Percentiles rank a stretch among this genome's conserved stretches.
phyloP scores from a whole-genome alignment of 345 rosid species.

The Hibiscus trionum region DNA sequence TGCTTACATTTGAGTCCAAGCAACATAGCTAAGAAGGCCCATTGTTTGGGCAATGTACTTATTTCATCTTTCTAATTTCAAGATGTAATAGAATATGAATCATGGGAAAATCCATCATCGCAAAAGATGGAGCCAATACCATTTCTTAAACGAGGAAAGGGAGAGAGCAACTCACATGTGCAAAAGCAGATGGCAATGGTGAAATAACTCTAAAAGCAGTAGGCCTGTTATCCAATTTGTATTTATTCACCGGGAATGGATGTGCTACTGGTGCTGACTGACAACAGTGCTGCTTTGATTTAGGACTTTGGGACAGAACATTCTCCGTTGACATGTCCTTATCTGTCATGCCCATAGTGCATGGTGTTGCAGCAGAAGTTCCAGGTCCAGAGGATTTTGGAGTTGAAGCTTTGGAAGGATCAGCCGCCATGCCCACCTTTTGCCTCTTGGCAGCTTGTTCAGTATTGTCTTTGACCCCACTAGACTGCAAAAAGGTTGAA shows the following conservation, averaged over 20 bases:
- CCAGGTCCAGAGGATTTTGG: constrained; percentile 30
- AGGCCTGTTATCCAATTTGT: constrained; percentile 79
- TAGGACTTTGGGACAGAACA: constrained; percentile 25
- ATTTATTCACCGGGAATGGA: constrained; percentile 43
- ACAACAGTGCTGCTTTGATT: constrained; percentile 35
- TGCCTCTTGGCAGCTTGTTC: constrained; percentile 62
- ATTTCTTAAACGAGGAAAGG: constrained; percentile 1
- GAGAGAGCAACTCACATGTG: constrained; percentile 47
- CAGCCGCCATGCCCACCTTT: constrained; percentile 39
- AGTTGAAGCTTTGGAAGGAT: constrained; percentile 25
- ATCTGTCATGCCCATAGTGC: constrained; percentile 11
- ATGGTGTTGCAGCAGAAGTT: constrained; percentile 21
- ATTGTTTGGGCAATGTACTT: not conserved
- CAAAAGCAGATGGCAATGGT: constrained; percentile 70
- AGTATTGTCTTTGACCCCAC: constrained; percentile 59
- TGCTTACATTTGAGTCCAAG: not conserved
- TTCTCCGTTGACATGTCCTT: constrained; percentile 37
- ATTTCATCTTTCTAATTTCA: not conserved
- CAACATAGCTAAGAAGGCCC: not conserved
- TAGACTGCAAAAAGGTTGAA: constrained; percentile 47
- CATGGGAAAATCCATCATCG: not conserved
- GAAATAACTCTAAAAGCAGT: constrained; percentile 60
- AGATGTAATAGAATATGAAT: not conserved
- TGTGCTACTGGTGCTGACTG: constrained; percentile 28
- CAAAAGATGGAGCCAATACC: not conserved